A percentile compares a stretch with the other conserved stretches of the same genome.
Evolutionary conservation across 768 basidiomycete genomes (phyloP).

Genomic region (Lactifluus piperatus): DNA sequence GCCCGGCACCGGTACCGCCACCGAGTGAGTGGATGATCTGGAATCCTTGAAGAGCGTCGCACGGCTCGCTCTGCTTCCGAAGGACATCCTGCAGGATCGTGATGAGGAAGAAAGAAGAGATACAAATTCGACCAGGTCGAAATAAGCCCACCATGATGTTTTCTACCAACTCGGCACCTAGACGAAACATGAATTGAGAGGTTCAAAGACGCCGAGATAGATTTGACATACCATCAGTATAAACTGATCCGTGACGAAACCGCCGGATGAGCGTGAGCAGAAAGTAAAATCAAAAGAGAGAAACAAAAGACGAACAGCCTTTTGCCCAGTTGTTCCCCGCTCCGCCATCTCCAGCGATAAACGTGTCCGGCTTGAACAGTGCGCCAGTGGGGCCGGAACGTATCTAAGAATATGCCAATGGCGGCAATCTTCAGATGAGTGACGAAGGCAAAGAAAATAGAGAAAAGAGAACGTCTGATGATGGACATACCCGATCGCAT

Average conservation of each 20-base stretch:
- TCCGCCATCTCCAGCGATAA: slow-evolving; percentile 48
- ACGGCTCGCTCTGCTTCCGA: slow-evolving; percentile 69
- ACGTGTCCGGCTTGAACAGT: slow-evolving; percentile 87
- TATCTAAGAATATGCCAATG: slow-evolving; percentile 34
- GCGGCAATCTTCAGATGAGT: neutral
- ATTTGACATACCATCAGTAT: slow-evolving; percentile 65
- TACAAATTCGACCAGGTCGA: neutral
- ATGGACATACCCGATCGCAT: slow-evolving; percentile 53
- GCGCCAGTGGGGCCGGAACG: slow-evolving; percentile 59
- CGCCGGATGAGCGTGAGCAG: slow-evolving; percentile 19
- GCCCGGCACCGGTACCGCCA: slow-evolving; percentile 83
- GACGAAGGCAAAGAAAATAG: neutral
- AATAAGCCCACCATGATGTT: slow-evolving; percentile 48
- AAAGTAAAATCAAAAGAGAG: slow-evolving; percentile 2
- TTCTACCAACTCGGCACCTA: slow-evolving; percentile 88
- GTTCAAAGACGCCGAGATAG: neutral
- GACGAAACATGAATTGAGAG: neutral
- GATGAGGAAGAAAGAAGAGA: neutral
- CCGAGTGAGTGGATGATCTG: slow-evolving; percentile 86
- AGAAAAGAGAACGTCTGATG: neutral
- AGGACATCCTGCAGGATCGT: slow-evolving; percentile 49
- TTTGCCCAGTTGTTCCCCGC: slow-evolving; percentile 97
- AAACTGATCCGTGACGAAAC: slow-evolving; percentile 40
- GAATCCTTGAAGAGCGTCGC: slow-evolving; percentile 87
- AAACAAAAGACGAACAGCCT: slow-evolving; percentile 55